Percentiles rank a stretch among this genome's conserved stretches.
Conservation (phyloP, 2,329 filamentous ascomycete species). For the Zasmidium angulare region DNA sequence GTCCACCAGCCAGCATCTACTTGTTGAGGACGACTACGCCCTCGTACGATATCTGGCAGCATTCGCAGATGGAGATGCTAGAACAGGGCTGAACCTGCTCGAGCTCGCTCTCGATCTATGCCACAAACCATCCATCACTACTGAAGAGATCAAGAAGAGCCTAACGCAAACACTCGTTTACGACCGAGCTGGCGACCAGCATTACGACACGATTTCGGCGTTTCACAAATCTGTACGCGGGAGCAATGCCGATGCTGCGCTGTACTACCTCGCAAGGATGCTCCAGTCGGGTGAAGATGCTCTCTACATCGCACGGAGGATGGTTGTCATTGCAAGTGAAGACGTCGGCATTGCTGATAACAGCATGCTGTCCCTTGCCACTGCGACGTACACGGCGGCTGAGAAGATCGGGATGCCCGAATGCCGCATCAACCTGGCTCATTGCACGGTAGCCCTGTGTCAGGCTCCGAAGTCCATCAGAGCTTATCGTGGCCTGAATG, state of each 20-base stretch:
- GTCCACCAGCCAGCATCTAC: slow-evolving; percentile 35
- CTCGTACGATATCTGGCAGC: slow-evolving; percentile 78
- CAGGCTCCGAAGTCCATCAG: slow-evolving; percentile 83
- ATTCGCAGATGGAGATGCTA: slow-evolving; percentile 89
- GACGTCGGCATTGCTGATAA: slow-evolving; percentile 91
- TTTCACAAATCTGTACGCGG: slow-evolving; percentile 96
- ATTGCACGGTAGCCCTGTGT: slow-evolving; percentile 78
- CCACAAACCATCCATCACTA: slow-evolving; percentile 61
- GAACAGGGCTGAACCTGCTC: slow-evolving; percentile 87
- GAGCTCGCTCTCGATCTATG: slow-evolving; percentile 83
- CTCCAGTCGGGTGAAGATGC: slow-evolving; percentile 92
- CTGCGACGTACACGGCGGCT: slow-evolving; percentile 79
- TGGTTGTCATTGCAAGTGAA: slow-evolving; percentile 93
- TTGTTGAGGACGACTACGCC: slow-evolving; percentile 67
- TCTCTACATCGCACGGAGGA: slow-evolving; percentile 84
- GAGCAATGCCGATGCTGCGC: slow-evolving; percentile 77
- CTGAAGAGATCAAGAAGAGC: slow-evolving; percentile 73
- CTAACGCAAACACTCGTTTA: slow-evolving; percentile 93
- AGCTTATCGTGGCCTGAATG: slow-evolving; percentile 78
- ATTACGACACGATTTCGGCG: slow-evolving; percentile 96
- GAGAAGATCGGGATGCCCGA: slow-evolving; percentile 96
- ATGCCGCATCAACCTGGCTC: slow-evolving; percentile 85
- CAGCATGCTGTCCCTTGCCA: slow-evolving; percentile 77
- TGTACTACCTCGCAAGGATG: slow-evolving; percentile 97
- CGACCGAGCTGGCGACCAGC: slow-evolving; percentile 90